Conservation (phyloP, 2,329 filamentous ascomycete species). For the Incumbomyces delicatus region DNA sequence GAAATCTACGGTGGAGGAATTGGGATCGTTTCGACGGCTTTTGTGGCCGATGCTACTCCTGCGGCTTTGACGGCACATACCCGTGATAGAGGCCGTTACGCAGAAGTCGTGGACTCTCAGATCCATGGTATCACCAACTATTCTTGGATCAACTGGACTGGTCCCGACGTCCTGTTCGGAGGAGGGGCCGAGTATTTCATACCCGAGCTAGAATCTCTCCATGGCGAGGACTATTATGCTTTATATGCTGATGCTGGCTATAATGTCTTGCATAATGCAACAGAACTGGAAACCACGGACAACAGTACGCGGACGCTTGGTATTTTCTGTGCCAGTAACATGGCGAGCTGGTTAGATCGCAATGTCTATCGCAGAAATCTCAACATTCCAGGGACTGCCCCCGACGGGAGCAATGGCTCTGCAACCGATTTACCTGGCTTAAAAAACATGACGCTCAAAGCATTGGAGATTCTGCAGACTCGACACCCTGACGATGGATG, state of each 20-base stretch:
- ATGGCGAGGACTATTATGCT: conserved; percentile 61
- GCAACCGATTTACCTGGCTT: conserved; percentile 70
- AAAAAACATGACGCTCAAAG: conserved; percentile 88
- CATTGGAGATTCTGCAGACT: conserved; percentile 64
- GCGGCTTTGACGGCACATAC: conserved; percentile 66
- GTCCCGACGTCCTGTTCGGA: conserved; percentile 73
- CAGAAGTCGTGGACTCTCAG: conserved; percentile 63
- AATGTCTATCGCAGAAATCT: conserved; percentile 70
- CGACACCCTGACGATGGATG: conserved; percentile 61
- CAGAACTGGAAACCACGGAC: conserved; percentile 50
- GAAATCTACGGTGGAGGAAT: conserved; percentile 49
- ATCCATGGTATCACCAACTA: conserved; percentile 70
- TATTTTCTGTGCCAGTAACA: conserved; percentile 64
- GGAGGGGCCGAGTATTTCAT: conserved; percentile 76
- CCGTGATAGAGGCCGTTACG: conserved; percentile 58
- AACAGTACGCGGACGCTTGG: conserved; percentile 59
- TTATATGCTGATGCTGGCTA: conserved; percentile 65
- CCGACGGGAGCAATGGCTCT: conserved; percentile 52
- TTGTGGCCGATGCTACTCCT: conserved; percentile 71
- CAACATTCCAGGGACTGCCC: conserved; percentile 55
- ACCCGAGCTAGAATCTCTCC: conserved; percentile 53
- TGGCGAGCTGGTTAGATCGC: conserved; percentile 79
- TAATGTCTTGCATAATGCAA: conserved; percentile 63
- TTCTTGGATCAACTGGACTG: conserved; percentile 64
- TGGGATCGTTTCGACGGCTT: conserved; percentile 68